These are phyloP conservation scores for Silene latifolia DNA, from an alignment of 148 eudicot genomes.

Conservation along the genomic window DNA sequence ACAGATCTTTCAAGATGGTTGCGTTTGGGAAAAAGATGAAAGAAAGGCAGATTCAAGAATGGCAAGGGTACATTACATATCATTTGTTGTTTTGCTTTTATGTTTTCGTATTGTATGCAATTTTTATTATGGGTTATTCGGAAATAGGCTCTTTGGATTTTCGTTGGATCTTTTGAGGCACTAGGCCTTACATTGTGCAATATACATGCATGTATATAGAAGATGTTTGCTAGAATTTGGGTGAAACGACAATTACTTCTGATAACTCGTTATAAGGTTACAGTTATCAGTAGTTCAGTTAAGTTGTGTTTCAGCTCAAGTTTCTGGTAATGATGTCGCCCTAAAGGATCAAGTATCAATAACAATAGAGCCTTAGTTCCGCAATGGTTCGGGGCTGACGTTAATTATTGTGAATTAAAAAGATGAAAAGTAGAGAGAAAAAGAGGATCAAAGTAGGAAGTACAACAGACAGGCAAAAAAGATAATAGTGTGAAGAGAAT, in stretches of 20 bases:
- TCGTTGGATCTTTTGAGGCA: no score
- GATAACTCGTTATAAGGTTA: neutral
- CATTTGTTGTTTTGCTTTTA: conserved; percentile 9
- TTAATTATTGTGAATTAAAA: no score
- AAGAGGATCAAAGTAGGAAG: neutral
- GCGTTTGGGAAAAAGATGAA: conserved; percentile 94
- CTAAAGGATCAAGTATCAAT: neutral
- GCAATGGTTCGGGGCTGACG: no score
- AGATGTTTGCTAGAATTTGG: neutral
- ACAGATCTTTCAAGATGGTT: conserved; percentile 38
- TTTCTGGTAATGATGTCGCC: neutral
- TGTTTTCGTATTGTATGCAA: neutral
- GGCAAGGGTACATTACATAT: conserved; percentile 62
- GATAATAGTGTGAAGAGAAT: neutral
- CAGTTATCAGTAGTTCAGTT: neutral
- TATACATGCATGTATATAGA: no score
- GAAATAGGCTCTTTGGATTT: no score
- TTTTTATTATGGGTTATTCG: neutral
- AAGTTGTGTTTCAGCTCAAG: neutral
- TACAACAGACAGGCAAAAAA: neutral
- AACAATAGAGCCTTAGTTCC: no score
- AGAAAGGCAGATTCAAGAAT: conserved; percentile 84
- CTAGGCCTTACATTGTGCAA: no score
- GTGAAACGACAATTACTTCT: neutral
- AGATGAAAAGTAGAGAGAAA: neutral